These are phyloP conservation scores for Quercus parvula DNA, from an alignment of 306 rosid species.

Conservation along the genomic window DNA sequence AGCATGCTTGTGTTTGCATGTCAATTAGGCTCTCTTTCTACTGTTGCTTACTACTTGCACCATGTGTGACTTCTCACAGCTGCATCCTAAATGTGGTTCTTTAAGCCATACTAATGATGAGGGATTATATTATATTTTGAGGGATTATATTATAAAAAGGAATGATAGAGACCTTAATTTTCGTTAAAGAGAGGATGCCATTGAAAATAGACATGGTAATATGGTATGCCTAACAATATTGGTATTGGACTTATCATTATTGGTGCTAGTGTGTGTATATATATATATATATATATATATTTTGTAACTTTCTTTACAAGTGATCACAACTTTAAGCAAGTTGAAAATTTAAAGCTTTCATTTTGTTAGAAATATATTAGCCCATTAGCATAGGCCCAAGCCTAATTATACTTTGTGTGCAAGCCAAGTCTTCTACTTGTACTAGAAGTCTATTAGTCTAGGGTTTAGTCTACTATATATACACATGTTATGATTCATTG, in stretches of 20 bases:
- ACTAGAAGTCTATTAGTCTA: too few species aligned
- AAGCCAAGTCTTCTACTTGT: too few species aligned
- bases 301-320: too few species aligned
- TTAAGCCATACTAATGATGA: conserved; percentile 4
- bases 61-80: conserved; percentile 35
- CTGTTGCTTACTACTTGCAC: conserved; percentile 11
- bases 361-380: too few species aligned
- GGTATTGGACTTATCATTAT: background rate
- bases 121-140: background rate
- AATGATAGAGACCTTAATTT: conserved; percentile 9
- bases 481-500: too few species aligned
- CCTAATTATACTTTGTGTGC: too few species aligned
- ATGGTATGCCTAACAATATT: conserved; percentile 41
- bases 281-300: too few species aligned
- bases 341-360: too few species aligned
- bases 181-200: conserved; percentile 19
- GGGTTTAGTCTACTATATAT: too few species aligned
- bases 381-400: too few species aligned
- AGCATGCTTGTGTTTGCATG: background rate
- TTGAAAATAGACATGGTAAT: conserved; percentile 18
- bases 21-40: background rate
- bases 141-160: background rate
- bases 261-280: too few species aligned
- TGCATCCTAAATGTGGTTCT: conserved; percentile 7
- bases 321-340: too few species aligned